Conservation (phyloP, 345 rosid genomes). For the Aquilaria yunnanensis region DNA sequence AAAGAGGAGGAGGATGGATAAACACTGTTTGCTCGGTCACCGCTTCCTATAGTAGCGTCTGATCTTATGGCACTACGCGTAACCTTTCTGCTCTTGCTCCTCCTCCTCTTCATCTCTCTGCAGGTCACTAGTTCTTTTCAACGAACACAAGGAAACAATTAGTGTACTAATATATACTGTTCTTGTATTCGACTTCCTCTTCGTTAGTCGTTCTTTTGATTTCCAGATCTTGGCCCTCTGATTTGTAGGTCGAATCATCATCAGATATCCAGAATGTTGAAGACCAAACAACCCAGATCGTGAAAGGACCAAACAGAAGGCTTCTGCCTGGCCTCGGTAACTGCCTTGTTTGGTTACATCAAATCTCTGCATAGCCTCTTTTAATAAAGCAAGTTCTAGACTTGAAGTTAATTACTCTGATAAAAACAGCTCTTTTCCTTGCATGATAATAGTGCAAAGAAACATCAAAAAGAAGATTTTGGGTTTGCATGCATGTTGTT, state of each 20-base stretch:
- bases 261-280: conserved; percentile 24
- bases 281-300: conserved; percentile 14
- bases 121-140: not conserved
- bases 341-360: not conserved
- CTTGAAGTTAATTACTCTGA: not conserved
- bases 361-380: too few species aligned
- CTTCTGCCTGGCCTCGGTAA: conserved; percentile 34
- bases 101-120: conserved; percentile 27
- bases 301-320: conserved; percentile 37
- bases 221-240: not conserved
- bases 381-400: not conserved
- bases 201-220: not conserved
- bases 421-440: not conserved
- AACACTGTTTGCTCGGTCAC: too few species aligned
- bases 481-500: not conserved
- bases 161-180: too few species aligned
- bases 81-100: conserved; percentile 16
- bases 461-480: not conserved
- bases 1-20: too few species aligned
- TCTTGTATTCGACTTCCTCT: too few species aligned
- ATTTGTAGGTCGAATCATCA: conserved; percentile 27
- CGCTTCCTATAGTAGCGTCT: not conserved
- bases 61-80: conserved; percentile 16
- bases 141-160: too few species aligned
- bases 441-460: too few species aligned